These are phyloP conservation scores for Neurospora sp. DNA, from an alignment of 495 filamentous ascomycete genomes.

Conservation along the genomic window DNA sequence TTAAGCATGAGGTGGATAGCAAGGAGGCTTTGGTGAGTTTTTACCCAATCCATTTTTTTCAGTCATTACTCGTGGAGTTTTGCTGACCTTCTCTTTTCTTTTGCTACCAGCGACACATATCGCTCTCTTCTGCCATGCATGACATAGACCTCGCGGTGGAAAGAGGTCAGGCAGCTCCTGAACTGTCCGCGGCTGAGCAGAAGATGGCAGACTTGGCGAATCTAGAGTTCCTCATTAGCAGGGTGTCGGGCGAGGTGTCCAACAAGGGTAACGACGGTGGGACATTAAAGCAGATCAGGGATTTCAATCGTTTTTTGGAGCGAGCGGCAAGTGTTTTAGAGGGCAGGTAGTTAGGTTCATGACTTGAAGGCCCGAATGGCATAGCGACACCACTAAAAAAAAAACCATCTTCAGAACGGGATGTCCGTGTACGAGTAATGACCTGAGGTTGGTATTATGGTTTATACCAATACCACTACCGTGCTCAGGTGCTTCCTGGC, in stretches of 20 bases:
- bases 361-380: not conserved
- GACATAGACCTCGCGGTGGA: constrained; percentile 46
- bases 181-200: constrained; percentile 26
- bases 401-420: too few species aligned
- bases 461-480: not conserved
- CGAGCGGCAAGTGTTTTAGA: constrained; percentile 40
- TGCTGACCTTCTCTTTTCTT: constrained; percentile 8
- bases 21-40: constrained; percentile 34
- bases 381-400: not conserved
- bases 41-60: not conserved
- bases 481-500: not conserved
- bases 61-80: not conserved
- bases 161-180: constrained; percentile 30
- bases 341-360: constrained; percentile 14
- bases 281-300: constrained; percentile 40
- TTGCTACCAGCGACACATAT: constrained; percentile 31
- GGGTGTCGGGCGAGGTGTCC: constrained; percentile 36
- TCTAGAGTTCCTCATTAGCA: constrained; percentile 39
- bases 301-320: constrained; percentile 50
- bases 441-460: not conserved
- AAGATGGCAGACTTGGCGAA: constrained; percentile 33
- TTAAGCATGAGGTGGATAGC: constrained; percentile 44
- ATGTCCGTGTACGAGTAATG: too few species aligned
- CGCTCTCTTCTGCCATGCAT: constrained; percentile 42
- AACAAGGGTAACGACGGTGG: constrained; percentile 35